These are phyloP conservation scores for Calonectria pseudoturangicola DNA, from an alignment of 2,329 filamentous ascomycete species.

Conservation along the genomic window DNA sequence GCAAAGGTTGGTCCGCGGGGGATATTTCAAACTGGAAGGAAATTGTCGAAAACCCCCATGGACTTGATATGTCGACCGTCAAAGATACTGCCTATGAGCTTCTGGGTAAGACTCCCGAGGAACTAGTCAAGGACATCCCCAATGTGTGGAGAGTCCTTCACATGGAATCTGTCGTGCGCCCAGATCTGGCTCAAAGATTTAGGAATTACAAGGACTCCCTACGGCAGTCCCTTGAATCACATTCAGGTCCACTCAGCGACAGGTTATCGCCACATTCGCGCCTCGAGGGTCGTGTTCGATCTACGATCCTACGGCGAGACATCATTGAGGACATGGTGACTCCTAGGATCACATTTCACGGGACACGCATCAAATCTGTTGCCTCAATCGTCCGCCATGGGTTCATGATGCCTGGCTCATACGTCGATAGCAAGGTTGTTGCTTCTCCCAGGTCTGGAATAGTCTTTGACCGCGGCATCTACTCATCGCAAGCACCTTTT, in stretches of 20 bases:
- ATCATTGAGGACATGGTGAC: slow-evolving; percentile 60
- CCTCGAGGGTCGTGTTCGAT: slow-evolving; percentile 29
- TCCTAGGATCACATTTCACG: slow-evolving; percentile 64
- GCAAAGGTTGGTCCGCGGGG: slow-evolving; percentile 41
- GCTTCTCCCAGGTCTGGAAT: slow-evolving; percentile 55
- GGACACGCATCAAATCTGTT: slow-evolving; percentile 59
- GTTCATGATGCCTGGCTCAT: slow-evolving; percentile 62
- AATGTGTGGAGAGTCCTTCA: slow-evolving; percentile 58
- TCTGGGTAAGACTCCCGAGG: slow-evolving; percentile 33
- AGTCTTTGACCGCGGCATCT: slow-evolving; percentile 65
- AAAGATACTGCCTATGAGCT: slow-evolving; percentile 45
- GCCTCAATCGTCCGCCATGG: slow-evolving; percentile 66
- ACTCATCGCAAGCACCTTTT: slow-evolving; percentile 63
- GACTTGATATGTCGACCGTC: slow-evolving; percentile 46
- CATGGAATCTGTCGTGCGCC: slow-evolving; percentile 62
- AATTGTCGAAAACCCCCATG: slow-evolving; percentile 43
- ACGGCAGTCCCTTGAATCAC: slow-evolving; percentile 45
- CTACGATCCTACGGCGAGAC: slow-evolving; percentile 49
- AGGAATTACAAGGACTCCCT: slow-evolving; percentile 53
- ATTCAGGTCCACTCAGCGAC: slow-evolving; percentile 34
- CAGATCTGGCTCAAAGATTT: slow-evolving; percentile 58
- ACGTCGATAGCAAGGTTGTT: slow-evolving; percentile 39
- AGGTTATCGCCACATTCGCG: slow-evolving; percentile 44
- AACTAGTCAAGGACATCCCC: slow-evolving; percentile 34
- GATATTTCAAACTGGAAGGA: slow-evolving; percentile 41